phyloP scores from a whole-genome alignment of 2,329 filamentous ascomycete genomes.

The Volutella citrinella region DNA sequence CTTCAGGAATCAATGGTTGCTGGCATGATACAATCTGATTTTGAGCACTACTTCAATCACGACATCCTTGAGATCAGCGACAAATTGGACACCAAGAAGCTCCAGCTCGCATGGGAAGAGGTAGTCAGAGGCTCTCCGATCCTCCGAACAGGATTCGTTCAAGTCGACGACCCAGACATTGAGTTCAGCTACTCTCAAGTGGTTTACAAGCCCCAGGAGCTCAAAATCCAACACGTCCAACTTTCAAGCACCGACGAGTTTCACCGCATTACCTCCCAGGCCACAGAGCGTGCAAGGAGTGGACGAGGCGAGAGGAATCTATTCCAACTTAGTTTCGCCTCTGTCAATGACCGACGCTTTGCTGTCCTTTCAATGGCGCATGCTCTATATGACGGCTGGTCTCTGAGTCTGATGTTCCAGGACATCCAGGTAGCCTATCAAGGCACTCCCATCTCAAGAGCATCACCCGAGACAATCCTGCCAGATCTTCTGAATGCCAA shows the following conservation, averaged over 20 bases:
- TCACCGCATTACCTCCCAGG: slow-evolving; percentile 31
- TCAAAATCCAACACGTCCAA: slow-evolving; percentile 18
- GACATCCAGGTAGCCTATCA: slow-evolving; percentile 67
- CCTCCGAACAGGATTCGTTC: slow-evolving; percentile 70
- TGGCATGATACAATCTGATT: slow-evolving; percentile 75
- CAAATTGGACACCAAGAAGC: slow-evolving; percentile 49
- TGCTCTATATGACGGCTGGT: slow-evolving; percentile 88
- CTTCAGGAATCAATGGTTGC: slow-evolving; percentile 84
- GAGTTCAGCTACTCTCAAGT: slow-evolving; percentile 49
- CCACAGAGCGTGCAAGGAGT: slow-evolving; percentile 35
- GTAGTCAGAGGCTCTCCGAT: slow-evolving; percentile 65
- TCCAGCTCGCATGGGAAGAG: slow-evolving; percentile 59
- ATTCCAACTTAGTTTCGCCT: slow-evolving; percentile 47
- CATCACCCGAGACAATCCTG: slow-evolving; percentile 52
- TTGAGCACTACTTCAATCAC: slow-evolving; percentile 79
- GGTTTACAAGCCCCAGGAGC: slow-evolving; percentile 28
- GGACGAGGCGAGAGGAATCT: slow-evolving; percentile 37
- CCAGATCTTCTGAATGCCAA: slow-evolving; percentile 15
- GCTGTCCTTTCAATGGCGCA: slow-evolving; percentile 74
- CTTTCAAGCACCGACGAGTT: slow-evolving; percentile 33
- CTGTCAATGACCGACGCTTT: slow-evolving; percentile 33
- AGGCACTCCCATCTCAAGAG: slow-evolving; percentile 37
- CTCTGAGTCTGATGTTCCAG: slow-evolving; percentile 68
- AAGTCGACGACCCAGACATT: slow-evolving; percentile 59
- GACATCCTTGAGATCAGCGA: slow-evolving; percentile 64